A percentile compares a stretch with the other conserved stretches of the same genome.
Evolutionary conservation across 768 basidiomycete genomes (phyloP).

Genomic region (Lactarius vividus): DNA sequence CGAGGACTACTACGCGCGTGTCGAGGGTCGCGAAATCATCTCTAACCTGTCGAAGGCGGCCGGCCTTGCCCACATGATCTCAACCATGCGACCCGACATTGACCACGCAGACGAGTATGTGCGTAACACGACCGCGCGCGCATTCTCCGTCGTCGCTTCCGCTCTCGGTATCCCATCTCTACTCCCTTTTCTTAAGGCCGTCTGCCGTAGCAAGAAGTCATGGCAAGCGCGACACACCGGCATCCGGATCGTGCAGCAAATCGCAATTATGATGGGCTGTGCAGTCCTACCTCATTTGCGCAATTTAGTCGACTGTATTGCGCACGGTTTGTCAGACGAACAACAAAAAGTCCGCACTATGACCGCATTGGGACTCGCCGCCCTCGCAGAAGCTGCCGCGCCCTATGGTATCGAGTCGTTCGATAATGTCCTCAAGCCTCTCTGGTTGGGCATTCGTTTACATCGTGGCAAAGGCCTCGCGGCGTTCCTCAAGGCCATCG

Average conservation of each 20-base stretch:
- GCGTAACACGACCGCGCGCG: constrained; percentile 97
- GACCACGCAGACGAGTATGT: constrained; percentile 99
- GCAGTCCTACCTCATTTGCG: constrained; percentile 96
- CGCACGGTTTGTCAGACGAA: constrained; percentile 88
- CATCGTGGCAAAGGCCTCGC: constrained; percentile 95
- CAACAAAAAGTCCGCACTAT: constrained; percentile 96
- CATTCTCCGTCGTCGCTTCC: constrained; percentile 98
- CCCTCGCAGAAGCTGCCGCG: constrained; percentile 93
- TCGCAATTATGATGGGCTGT: constrained; percentile 99
- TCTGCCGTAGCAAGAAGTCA: constrained; percentile 98
- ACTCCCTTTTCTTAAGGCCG: constrained; percentile 96
- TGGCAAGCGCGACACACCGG: constrained; percentile 99
- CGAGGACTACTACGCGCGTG: constrained; percentile 94
- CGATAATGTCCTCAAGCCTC: constrained; percentile 91
- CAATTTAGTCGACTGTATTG: constrained; percentile 94
- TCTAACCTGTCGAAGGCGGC: constrained; percentile 98
- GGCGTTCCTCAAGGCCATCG: constrained; percentile 96
- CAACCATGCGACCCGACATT: constrained; percentile 99
- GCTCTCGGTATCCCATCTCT: constrained; percentile 97
- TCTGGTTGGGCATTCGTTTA: constrained; percentile 91
- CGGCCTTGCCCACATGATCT: constrained; percentile 99
- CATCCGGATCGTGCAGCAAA: constrained; percentile 99
- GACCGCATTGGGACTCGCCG: constrained; percentile 90
- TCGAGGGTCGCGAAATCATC: constrained; percentile 99
- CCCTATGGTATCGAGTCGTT: constrained; percentile 99